Evolutionary conservation across 352 stramenopile genomes (phyloP).

Genomic region (Pythium apleroticum): DNA sequence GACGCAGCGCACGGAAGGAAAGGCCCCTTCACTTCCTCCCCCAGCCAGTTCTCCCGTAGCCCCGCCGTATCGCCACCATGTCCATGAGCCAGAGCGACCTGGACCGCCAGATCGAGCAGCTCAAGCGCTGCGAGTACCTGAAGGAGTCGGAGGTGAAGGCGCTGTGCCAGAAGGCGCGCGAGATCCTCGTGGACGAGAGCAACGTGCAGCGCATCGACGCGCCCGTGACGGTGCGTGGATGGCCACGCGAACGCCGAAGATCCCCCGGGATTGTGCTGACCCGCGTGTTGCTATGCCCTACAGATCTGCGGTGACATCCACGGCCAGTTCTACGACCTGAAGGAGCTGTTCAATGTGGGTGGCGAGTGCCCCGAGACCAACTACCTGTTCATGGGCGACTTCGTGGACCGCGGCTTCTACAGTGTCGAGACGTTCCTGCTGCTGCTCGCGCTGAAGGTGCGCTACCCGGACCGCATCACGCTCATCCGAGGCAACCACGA

Average conservation of each 20-base stretch:
- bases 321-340: constrained; percentile 99
- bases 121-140: constrained; percentile 98
- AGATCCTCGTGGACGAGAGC: constrained; percentile 99
- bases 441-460: constrained; percentile 96
- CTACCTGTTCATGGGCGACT: constrained; percentile 99
- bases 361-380: constrained; percentile 98
- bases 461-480: constrained; percentile 99
- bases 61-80: constrained; percentile 34
- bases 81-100: constrained; percentile 82
- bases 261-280: constrained; percentile 9
- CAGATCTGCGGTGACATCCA: constrained; percentile 99
- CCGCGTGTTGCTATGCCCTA: constrained; percentile 5
- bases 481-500: constrained; percentile 99
- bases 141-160: constrained; percentile 98
- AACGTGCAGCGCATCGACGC: constrained; percentile 99
- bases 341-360: constrained; percentile 98
- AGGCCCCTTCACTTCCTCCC: constrained; percentile 4
- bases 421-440: constrained; percentile 99
- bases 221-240: constrained; percentile 94
- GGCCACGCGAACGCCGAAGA: neutral
- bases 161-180: constrained; percentile 96
- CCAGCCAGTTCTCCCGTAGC: neutral
- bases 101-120: constrained; percentile 87
- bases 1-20: neutral
- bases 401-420: constrained; percentile 99